Percentiles rank a stretch among this genome's conserved stretches.
Conservation (phyloP, 208 protist genomes). For the Trypanosoma brucei region DNA sequence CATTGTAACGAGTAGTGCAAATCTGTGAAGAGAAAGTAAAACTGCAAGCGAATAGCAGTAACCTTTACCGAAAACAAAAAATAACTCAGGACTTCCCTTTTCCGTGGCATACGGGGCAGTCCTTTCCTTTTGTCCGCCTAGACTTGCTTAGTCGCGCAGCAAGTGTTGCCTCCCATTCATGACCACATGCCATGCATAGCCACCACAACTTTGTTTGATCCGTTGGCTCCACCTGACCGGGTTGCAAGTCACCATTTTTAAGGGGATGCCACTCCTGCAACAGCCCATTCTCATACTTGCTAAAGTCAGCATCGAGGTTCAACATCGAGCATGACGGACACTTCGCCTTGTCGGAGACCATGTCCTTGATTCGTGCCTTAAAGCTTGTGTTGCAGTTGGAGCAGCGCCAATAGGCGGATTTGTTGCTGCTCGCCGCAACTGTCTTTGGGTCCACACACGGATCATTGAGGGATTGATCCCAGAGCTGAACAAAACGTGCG, state of each 20-base stretch:
- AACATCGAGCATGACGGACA: slow-evolving; percentile 58
- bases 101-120: slow-evolving; percentile 56
- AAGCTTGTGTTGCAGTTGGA: slow-evolving; percentile 43
- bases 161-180: slow-evolving; percentile 74
- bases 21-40: neutral
- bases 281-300: slow-evolving; percentile 33
- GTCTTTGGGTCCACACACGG: slow-evolving; percentile 50
- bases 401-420: slow-evolving; percentile 54
- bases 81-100: slow-evolving; percentile 6
- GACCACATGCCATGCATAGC: slow-evolving; percentile 65
- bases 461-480: slow-evolving; percentile 58
- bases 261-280: slow-evolving; percentile 79
- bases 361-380: slow-evolving; percentile 63
- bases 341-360: slow-evolving; percentile 40
- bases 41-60: neutral
- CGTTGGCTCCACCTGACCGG: slow-evolving; percentile 41
- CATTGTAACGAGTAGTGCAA: neutral
- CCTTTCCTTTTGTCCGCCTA: slow-evolving; percentile 20
- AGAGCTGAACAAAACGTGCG: slow-evolving; percentile 46
- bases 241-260: slow-evolving; percentile 75
- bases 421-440: slow-evolving; percentile 35
- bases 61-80: too few relatives aligned
- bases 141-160: slow-evolving; percentile 34
- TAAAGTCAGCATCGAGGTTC: slow-evolving; percentile 28
- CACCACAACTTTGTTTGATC: slow-evolving; percentile 76